Evolutionary conservation across 768 basidiomycete species (phyloP).

Genomic region (Phallus indusiatus): DNA sequence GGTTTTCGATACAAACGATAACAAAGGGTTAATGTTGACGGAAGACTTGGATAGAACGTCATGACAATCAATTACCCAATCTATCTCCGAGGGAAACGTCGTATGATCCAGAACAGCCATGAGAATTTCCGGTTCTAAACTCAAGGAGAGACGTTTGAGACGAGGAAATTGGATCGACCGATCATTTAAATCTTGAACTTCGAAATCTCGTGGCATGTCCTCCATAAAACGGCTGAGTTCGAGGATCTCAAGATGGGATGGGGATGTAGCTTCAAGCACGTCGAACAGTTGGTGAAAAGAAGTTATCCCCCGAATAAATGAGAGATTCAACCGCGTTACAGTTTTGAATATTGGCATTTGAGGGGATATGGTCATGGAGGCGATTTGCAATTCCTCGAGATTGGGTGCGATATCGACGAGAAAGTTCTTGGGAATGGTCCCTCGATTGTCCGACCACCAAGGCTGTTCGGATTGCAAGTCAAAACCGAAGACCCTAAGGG

Average conservation of each 20-base stretch:
- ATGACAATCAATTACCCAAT: background rate
- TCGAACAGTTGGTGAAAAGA: background rate
- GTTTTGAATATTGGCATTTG: background rate
- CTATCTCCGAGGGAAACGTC: background rate
- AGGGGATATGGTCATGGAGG: background rate
- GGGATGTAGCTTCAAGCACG: background rate
- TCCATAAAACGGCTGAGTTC: background rate
- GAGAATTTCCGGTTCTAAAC: background rate
- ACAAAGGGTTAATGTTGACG: background rate
- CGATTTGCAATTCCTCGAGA: background rate
- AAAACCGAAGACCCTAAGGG: background rate
- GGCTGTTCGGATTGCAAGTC: background rate
- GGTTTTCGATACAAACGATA: background rate
- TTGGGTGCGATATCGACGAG: background rate
- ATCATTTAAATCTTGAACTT: background rate
- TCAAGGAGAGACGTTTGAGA: background rate
- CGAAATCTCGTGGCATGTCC: background rate
- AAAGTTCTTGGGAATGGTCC: background rate
- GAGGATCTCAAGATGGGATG: background rate
- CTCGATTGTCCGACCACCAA: background rate
- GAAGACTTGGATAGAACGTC: background rate
- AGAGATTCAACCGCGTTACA: background rate
- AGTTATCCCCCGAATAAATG: background rate
- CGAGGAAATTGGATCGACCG: background rate
- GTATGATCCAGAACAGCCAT: background rate